A percentile compares a stretch with the other conserved stretches of the same genome.
These are phyloP conservation scores for Metarhizium guizhouense DNA, from an alignment of 2,329 filamentous ascomycete species.

Conservation along the genomic window DNA sequence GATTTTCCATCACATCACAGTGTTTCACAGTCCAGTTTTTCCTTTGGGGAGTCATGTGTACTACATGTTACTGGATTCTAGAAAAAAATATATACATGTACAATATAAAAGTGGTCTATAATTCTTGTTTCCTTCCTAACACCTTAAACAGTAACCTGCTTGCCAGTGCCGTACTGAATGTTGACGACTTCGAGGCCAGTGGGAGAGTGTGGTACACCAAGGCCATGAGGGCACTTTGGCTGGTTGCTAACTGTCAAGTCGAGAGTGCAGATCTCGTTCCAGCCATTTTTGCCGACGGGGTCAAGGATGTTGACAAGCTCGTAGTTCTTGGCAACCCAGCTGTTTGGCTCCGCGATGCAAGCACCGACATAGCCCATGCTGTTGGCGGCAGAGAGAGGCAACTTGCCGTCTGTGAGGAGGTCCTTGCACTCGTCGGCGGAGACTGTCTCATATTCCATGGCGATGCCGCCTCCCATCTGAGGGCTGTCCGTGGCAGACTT, in stretches of 20 bases:
- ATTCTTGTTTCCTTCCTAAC: constrained; percentile 4
- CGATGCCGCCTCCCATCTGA: constrained; percentile 37
- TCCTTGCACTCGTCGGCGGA: constrained; percentile 37
- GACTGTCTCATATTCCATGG: constrained; percentile 41
- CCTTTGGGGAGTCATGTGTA: no score
- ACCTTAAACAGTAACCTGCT: constrained; percentile 16
- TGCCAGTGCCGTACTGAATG: constrained; percentile 41
- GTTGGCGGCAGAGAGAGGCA: constrained; percentile 47
- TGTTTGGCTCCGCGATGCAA: constrained; percentile 35
- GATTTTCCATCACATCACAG: not conserved
- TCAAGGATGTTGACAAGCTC: constrained; percentile 45
- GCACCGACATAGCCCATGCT: constrained; percentile 44
- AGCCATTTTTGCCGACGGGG: constrained; percentile 37
- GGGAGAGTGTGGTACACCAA: constrained; percentile 23
- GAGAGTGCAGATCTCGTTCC: constrained; percentile 41
- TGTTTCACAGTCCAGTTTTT: not conserved
- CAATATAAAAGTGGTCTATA: constrained; percentile 4
- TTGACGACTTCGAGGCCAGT: constrained; percentile 36
- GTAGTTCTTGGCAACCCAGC: constrained; percentile 45
- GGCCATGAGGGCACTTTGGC: constrained; percentile 36
- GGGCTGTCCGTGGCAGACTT: constrained; percentile 36
- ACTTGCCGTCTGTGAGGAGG: constrained; percentile 40
- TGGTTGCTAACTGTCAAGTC: constrained; percentile 42
- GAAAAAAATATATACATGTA: not conserved
- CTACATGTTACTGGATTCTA: not conserved